These are phyloP conservation scores for Dimocarpus longan DNA, from an alignment of 345 rosid species.

Conservation along the genomic window DNA sequence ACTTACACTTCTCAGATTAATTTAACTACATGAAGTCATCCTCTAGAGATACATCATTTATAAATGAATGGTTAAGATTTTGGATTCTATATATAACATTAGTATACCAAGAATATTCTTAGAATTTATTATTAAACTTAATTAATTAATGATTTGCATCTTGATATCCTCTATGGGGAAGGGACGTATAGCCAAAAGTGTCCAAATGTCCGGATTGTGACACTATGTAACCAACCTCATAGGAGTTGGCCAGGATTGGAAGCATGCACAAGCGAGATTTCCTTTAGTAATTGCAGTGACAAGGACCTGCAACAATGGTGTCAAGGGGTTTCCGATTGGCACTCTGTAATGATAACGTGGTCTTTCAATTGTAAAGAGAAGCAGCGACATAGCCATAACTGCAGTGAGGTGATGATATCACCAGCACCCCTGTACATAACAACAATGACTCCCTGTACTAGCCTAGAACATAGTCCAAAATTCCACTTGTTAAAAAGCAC, in stretches of 20 bases:
- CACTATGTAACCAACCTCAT: conserved; percentile 42
- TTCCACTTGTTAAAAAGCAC: conserved; percentile 98
- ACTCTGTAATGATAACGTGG: conserved; percentile 66
- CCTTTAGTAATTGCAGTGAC: conserved; percentile 79
- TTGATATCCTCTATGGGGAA: too few species aligned
- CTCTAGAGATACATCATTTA: too few species aligned
- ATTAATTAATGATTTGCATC: too few species aligned
- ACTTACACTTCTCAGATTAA: too few species aligned
- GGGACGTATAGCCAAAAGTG: too few species aligned
- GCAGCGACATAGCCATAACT: conserved; percentile 68
- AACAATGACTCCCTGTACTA: conserved; percentile 69
- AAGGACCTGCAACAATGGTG: conserved; percentile 76
- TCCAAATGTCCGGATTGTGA: too few species aligned
- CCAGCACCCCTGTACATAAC: conserved; percentile 88
- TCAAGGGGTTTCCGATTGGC: conserved; percentile 75
- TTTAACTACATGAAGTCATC: too few species aligned
- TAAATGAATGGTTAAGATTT: too few species aligned
- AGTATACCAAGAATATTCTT: too few species aligned
- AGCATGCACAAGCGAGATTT: conserved; percentile 52
- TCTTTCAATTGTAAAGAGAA: conserved; percentile 64
- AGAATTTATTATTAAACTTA: too few species aligned
- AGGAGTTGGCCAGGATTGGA: conserved; percentile 45
- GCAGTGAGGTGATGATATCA: conserved; percentile 51
- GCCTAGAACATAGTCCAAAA: conserved; percentile 70
- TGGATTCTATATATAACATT: too few species aligned